These are phyloP conservation scores for Verticillium longisporum DNA, from an alignment of 2,329 filamentous ascomycete species.

Conservation along the genomic window DNA sequence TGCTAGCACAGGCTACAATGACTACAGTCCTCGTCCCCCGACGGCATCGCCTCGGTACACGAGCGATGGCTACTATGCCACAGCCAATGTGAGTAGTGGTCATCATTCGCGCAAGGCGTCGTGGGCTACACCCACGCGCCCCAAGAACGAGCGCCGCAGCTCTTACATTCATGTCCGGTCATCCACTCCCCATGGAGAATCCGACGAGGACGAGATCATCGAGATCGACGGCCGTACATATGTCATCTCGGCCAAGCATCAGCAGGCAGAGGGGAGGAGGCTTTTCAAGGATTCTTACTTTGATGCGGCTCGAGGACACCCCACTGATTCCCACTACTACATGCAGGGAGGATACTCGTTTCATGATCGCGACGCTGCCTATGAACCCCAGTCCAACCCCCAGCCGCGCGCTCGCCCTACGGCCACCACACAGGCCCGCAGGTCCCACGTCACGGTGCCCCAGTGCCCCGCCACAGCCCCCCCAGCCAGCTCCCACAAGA, in stretches of 20 bases:
- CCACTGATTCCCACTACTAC: conserved; percentile 53
- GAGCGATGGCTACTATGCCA: conserved; percentile 56
- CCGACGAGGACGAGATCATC: conserved; percentile 57
- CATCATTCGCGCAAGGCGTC: conserved; percentile 39
- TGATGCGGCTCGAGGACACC: conserved; percentile 43
- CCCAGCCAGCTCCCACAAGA: conserved; percentile 35
- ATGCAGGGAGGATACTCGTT: conserved; percentile 39
- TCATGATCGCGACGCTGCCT: conserved; percentile 26
- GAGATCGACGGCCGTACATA: conserved; percentile 47
- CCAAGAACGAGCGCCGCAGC: conserved; percentile 47
- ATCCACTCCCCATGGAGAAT: conserved; percentile 53
- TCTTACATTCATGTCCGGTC: conserved; percentile 53
- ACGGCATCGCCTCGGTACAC: conserved; percentile 55
- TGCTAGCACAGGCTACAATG: conserved; percentile 32
- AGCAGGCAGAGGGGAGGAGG: conserved; percentile 24
- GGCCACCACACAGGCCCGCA: conserved; percentile 35
- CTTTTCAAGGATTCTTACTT: conserved; percentile 11
- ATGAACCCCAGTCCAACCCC: conserved; percentile 30
- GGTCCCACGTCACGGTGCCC: conserved; percentile 41
- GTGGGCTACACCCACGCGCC: conserved; percentile 34
- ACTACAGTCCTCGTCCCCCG: conserved; percentile 38
- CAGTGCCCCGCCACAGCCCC: conserved; percentile 47
- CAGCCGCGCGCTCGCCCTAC: conserved; percentile 34
- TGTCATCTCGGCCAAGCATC: conserved; percentile 43
- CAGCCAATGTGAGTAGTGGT: conserved; percentile 57